Percentiles rank a stretch among this genome's conserved stretches.
phyloP scores from a whole-genome alignment of 495 filamentous ascomycete genomes.

The Hypoxylon lenormandii region DNA sequence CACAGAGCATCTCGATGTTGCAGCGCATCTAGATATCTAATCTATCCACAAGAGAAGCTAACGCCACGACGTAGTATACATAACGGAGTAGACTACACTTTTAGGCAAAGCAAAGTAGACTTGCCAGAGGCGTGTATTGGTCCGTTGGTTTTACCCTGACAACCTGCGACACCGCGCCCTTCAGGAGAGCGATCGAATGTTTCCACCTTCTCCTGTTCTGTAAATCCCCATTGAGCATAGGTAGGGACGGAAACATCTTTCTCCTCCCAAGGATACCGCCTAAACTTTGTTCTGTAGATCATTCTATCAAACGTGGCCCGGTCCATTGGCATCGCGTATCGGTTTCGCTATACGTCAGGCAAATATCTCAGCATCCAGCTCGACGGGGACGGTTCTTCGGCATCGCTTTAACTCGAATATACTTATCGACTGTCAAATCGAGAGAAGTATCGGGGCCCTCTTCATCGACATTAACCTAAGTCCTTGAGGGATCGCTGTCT shows the following conservation, averaged over 20 bases:
- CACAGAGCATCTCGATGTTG: slow-evolving; percentile 29
- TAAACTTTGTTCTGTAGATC: slow-evolving; percentile 52
- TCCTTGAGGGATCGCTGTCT: slow-evolving; percentile 20
- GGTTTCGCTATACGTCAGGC: slow-evolving; percentile 24
- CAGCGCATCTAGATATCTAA: slow-evolving; percentile 31
- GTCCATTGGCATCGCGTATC: slow-evolving; percentile 27
- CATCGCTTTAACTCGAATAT: slow-evolving; percentile 24
- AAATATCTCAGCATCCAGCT: slow-evolving; percentile 8
- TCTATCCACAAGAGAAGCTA: slow-evolving; percentile 17
- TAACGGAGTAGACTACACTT: slow-evolving; percentile 25
- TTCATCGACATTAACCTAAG: slow-evolving; percentile 3
- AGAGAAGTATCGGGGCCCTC: slow-evolving; percentile 1
- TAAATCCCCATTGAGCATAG: slow-evolving; percentile 15
- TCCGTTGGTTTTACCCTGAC: slow-evolving; percentile 33
- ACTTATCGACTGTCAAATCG: slow-evolving; percentile 6
- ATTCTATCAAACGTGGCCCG: slow-evolving; percentile 38
- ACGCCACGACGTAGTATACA: slow-evolving; percentile 32
- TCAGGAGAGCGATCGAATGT: slow-evolving; percentile 45
- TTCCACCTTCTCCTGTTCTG: slow-evolving; percentile 34
- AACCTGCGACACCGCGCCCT: slow-evolving; percentile 45
- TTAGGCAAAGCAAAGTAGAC: slow-evolving; percentile 41
- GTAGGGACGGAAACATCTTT: slow-evolving; percentile 42
- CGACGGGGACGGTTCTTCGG: slow-evolving; percentile 17
- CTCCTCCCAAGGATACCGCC: slow-evolving; percentile 25
- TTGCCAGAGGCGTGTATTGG: slow-evolving; percentile 33